These are phyloP conservation scores for Ophiostoma quercus DNA, from an alignment of 2,329 filamentous ascomycete genomes.

Conservation along the genomic window DNA sequence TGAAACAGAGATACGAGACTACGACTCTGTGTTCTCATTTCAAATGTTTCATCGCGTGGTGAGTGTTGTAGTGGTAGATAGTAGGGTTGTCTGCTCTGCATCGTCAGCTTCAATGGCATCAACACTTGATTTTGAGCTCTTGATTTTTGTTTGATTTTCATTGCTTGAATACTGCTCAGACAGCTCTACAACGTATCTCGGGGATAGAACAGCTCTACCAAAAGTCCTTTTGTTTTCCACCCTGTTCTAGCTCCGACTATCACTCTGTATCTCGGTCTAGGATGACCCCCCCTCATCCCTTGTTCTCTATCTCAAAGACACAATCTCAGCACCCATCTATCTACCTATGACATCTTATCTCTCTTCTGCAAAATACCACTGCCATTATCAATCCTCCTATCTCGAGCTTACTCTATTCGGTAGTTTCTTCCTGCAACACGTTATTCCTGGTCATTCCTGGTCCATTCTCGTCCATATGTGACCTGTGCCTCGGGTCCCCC, in stretches of 20 bases:
- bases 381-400: not conserved
- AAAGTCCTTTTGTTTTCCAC: not conserved
- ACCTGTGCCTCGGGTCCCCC: not conserved
- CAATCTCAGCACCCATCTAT: too few species aligned
- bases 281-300: not conserved
- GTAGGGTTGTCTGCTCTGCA: not conserved
- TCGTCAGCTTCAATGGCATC: too few species aligned
- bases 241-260: not conserved
- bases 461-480: not conserved
- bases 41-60: not conserved
- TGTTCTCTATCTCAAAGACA: not conserved
- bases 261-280: not conserved
- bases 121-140: too few species aligned
- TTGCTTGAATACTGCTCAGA: not conserved
- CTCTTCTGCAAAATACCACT: not conserved
- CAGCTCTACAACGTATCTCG: not conserved
- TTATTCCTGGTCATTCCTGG: not conserved
- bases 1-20: not conserved
- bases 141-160: too few species aligned
- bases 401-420: slow-evolving; percentile 15
- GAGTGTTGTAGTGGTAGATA: not conserved
- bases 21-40: not conserved
- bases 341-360: not conserved
- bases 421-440: slow-evolving; percentile 12
- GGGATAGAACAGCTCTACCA: not conserved